Base-by-base conservation (phyloP, 345 rosid species). In the Bretschneidera sinensis region DNA sequence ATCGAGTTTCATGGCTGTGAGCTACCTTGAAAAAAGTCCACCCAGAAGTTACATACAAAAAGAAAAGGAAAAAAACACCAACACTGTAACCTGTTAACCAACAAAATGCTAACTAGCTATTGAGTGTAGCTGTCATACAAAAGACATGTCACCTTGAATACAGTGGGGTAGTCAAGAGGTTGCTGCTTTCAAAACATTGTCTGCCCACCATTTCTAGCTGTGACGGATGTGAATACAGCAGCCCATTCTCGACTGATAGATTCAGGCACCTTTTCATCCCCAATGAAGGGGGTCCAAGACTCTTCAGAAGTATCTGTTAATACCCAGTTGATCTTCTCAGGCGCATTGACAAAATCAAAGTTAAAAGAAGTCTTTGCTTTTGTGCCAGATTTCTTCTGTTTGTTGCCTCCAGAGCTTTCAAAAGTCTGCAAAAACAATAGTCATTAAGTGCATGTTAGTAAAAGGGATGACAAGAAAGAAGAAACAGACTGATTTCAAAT, bases 281-380 rank as follows among this genome's bases (percentile, higher is more conserved):
- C 79, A 47, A 74, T 21, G 57, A 51, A 69, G 23, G 92, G 90
- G 39, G 66, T 63, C 95, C 95, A 90, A 1, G 59, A 24, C 60
- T 75, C 81, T 9, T 54, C 63, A 5, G 62, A 57, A 24, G 69
- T 59, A 45, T 72, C 66, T 17, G 67, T 19, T 54, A 83, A 63
- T 14, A 64, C 62, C 97, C 97, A 90, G 71, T 63, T 75, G 15
- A 84, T 73, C 70, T 73, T 67, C 54, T 74, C 84, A 0, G 95
- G 95, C 39, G 76, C 75, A 51, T 74, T 75, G 3, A 19, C 21
- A 58, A 70, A 76, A 75, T 90, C 92, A 59, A 87, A 87, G 25
- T 53, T 71, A 50, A 56, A 35, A 8, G 56, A 24, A 16, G 63
- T 45, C 58, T 55, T 69, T 5, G 48, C 18, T 16, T 62, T 67